A percentile compares a stretch with the other conserved stretches of the same genome.
phyloP scores from a whole-genome alignment of 1,284 basidiomycete genomes.

The Puccinia novopanici region DNA sequence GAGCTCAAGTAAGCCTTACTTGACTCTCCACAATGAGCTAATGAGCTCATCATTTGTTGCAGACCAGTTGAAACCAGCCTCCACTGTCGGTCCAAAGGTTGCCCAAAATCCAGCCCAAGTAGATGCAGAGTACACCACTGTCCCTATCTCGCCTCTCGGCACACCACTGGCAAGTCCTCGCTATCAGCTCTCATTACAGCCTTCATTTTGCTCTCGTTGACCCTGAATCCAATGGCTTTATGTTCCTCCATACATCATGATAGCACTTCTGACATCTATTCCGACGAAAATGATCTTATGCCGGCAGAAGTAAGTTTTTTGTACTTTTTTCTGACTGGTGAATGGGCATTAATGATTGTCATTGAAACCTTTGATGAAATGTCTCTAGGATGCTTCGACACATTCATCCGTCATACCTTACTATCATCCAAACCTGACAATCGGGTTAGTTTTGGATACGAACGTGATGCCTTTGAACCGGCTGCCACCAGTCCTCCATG shows the following conservation, averaged over 20 bases:
- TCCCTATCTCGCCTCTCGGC: slow-evolving; percentile 60
- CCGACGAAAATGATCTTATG: slow-evolving; percentile 57
- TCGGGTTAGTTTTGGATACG: slow-evolving; percentile 78
- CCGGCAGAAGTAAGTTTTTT: slow-evolving; percentile 35
- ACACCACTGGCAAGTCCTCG: slow-evolving; percentile 57
- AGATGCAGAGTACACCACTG: slow-evolving; percentile 27
- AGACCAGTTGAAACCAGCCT: slow-evolving; percentile 11
- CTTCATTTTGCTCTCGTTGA: neutral
- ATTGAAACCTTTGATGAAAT: slow-evolving; percentile 42
- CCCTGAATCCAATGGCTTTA: neutral
- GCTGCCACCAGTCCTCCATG: slow-evolving; percentile 67
- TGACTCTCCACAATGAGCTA: too few species aligned
- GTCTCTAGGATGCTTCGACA: slow-evolving; percentile 30
- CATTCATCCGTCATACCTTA: slow-evolving; percentile 67
- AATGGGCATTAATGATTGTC: neutral
- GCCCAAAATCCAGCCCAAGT: slow-evolving; percentile 6
- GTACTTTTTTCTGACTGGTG: too few species aligned
- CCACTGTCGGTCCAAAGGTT: slow-evolving; percentile 1
- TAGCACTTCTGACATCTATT: slow-evolving; percentile 68
- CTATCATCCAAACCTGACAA: slow-evolving; percentile 87
- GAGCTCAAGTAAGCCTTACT: slow-evolving; percentile 19
- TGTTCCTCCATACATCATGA: slow-evolving; percentile 36
- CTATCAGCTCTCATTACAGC: neutral
- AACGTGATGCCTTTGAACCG: slow-evolving; percentile 65
- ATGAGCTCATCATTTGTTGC: neutral